phyloP scores from a whole-genome alignment of 2,329 filamentous ascomycete species.

The Fusarium nisikadoi region DNA sequence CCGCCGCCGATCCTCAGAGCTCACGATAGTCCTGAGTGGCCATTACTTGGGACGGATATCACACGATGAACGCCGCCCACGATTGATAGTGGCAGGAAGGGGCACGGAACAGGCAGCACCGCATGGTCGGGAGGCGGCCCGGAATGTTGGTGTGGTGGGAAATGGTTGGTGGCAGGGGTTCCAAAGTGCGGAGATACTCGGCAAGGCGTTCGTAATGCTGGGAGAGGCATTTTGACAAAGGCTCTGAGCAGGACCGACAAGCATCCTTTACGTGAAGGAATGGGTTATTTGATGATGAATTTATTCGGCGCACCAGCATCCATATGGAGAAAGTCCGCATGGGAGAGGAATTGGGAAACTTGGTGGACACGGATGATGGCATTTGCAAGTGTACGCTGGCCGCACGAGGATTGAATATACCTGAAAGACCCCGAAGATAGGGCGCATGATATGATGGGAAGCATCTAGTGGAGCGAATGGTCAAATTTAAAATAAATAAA shows the following conservation, averaged over 20 bases:
- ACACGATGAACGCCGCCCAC: neutral
- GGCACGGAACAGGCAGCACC: slow-evolving; percentile 6
- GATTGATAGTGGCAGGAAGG: slow-evolving; percentile 9
- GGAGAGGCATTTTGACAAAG: slow-evolving; percentile 7
- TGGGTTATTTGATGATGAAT: slow-evolving; percentile 9
- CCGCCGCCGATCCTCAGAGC: slow-evolving; percentile 8
- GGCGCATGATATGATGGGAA: slow-evolving; percentile 25
- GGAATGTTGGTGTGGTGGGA: slow-evolving; percentile 25
- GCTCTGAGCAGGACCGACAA: neutral
- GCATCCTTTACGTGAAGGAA: neutral
- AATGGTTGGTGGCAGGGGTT: slow-evolving; percentile 14
- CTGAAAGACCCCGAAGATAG: slow-evolving; percentile 18
- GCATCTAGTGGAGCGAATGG: slow-evolving; percentile 19
- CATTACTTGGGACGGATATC: slow-evolving; percentile 8
- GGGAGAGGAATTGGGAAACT: slow-evolving; percentile 2
- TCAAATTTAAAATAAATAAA: neutral
- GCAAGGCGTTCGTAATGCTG: slow-evolving; percentile 7
- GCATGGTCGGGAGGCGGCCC: slow-evolving; percentile 21
- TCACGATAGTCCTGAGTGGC: slow-evolving; percentile 11
- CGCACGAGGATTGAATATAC: slow-evolving; percentile 37
- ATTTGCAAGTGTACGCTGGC: slow-evolving; percentile 32
- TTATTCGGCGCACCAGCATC: slow-evolving; percentile 24
- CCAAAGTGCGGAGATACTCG: slow-evolving; percentile 14
- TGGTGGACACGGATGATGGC: slow-evolving; percentile 10
- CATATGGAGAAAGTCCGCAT: neutral